Base-by-base conservation (phyloP, 1,284 basidiomycete genomes). In the Volvariella volvacea region DNA sequence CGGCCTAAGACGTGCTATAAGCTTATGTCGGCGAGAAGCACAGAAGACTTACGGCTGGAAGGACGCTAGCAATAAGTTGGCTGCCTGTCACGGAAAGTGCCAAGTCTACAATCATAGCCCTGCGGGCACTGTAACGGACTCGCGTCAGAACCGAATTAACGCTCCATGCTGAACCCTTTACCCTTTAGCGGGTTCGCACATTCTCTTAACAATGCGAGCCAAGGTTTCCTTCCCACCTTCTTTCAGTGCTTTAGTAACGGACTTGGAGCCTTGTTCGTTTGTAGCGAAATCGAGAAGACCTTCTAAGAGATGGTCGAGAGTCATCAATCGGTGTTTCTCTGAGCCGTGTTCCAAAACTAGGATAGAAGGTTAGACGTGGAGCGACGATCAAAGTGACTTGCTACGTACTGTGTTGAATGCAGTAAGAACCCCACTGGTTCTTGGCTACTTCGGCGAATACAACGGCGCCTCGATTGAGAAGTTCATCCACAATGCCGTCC, bases 341-440 rank as follows among this genome's bases (percentile, higher is more conserved):
- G 83, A 86, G 2, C 87, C 86, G 51, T 89, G 86, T 58, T 90
- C 86, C 34, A 90, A 69, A 48, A 90, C 84, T 88, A 45, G 36
- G 50, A 43, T 22, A 45, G 14, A 16, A 15, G 16, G 10, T 30
- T 14, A 31, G 36, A 17, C 8, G 9, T 1, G 15, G 20, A 22
- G 21, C 12, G 4, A n/a, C 21, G n/a, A 42, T n/a, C 44, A 32
- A 40, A 37, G 41, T 32, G 33, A 40, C n/a, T 21, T 22, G 9
- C 21, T 31, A 64, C 82, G 47, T 51, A 89, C 87, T 86, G 49
- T 90, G 87, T 54, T 89, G 85, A 22, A 90, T 70, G 58, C 85
- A 88, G 54, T 88, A 89, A 1, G 84, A 82, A 9, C 87, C 88
- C 87, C 87, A 90, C 57, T 89, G 87, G 52, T 79, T 90, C 65